phyloP scores from a whole-genome alignment of 169 alveolate genomes.

The Plasmodium vinckei region DNA sequence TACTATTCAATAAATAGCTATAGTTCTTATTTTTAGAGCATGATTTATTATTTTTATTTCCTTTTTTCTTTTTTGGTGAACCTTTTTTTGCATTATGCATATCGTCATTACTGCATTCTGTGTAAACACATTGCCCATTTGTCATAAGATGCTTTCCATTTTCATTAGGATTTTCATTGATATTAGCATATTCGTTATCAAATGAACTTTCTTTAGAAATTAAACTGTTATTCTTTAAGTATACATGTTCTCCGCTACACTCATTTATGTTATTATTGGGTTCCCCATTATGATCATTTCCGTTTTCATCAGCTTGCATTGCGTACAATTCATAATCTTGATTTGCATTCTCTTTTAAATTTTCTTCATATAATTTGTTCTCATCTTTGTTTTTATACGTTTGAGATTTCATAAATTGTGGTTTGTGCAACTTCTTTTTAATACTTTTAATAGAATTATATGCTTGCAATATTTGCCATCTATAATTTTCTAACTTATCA shows the following conservation, averaged over 20 bases:
- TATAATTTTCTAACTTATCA: constrained; percentile 72
- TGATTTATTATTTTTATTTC: not conserved
- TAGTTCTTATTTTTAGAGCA: constrained; percentile 17
- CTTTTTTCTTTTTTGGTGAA: not conserved
- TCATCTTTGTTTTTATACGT: constrained; percentile 56
- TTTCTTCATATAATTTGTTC: constrained; percentile 30
- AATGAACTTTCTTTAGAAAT: not conserved
- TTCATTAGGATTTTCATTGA: not conserved
- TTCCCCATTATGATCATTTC: not conserved
- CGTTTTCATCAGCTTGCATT: not conserved
- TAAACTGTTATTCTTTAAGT: not conserved
- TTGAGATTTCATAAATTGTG: constrained; percentile 7
- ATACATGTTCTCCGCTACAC: not conserved
- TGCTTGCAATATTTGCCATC: constrained; percentile 58
- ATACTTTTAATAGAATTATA: constrained; percentile 51
- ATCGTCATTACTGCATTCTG: no score
- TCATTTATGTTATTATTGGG: not conserved
- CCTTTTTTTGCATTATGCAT: not conserved
- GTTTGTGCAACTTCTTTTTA: constrained; percentile 38
- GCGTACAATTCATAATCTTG: not conserved
- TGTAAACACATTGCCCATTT: no score
- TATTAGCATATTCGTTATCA: not conserved
- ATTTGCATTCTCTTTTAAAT: not conserved
- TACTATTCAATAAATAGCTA: constrained; percentile 17
- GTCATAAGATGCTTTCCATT: no score